Base-by-base conservation (phyloP, 768 basidiomycete genomes). In the Tylopilus felleus region DNA sequence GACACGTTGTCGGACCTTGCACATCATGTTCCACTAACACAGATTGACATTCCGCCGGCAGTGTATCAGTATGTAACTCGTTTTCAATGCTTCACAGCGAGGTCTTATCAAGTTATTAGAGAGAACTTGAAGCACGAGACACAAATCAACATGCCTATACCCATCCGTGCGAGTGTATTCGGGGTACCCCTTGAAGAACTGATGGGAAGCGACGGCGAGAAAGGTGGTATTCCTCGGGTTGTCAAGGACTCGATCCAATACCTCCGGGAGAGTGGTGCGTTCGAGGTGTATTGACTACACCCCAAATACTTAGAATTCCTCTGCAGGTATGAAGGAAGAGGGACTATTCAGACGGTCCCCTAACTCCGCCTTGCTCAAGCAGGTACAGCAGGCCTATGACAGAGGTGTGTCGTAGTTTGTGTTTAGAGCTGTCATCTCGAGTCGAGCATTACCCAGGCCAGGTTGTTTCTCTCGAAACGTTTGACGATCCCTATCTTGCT, bases 281-380 rank as follows among this genome's bases (percentile, higher is more conserved):
- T 12, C 22, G 12, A 5, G 7, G 8, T 12, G 21, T 21, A 36
- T 35, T 16, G 19, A 28, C 39, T 43, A 19, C 17, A 19, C 36
- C 17, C 48, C 21, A 33, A 14, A 2, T 40, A n/a, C 23, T 41
- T 17, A 35, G 14, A 42, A 10, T 25, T 31, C 28, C 4, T 41
- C 27, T 13, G 14, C 49, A 76, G 89, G 68, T 50, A 51, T 93
- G 72, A 72, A 81, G 22, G 83, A 88, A 29, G 88, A 90, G 56
- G 92, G 92, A 0, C 72, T 94, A 2, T 94, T 94, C 69, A 78
- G 92, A 51, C 79, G 90, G n/a, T 91, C 88, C 6, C 88, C 91
- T 1, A 82, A 78, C 49, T 86, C 88, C 10, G 77, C 75, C 1
- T 66, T 90, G 60, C 75, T 93, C 25, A 81, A 77, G 53, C 84